These are phyloP conservation scores for Trametes versicolor DNA, from an alignment of 1,284 basidiomycete genomes.

Conservation along the genomic window DNA sequence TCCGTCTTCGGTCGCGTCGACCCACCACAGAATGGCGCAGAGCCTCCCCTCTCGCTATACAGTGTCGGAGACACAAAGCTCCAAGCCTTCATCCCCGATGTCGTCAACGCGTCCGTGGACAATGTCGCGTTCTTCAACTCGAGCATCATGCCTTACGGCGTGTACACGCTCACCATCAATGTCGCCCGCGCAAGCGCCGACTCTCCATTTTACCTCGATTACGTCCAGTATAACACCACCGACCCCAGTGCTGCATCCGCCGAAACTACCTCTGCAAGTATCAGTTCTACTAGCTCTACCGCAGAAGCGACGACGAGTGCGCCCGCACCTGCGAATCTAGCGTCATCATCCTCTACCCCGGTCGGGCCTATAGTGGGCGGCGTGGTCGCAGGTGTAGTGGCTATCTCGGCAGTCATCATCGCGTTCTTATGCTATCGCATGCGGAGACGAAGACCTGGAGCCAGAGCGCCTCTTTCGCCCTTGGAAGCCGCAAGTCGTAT, in stretches of 20 bases:
- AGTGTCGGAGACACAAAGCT: slow-evolving; percentile 17
- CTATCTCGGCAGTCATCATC: slow-evolving; percentile 15
- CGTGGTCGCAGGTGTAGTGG: slow-evolving; percentile 20
- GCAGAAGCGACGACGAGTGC: not conserved
- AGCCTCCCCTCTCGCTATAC: slow-evolving; percentile 26
- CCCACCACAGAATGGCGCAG: slow-evolving; percentile 9
- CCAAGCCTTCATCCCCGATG: slow-evolving; percentile 19
- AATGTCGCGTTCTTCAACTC: slow-evolving; percentile 29
- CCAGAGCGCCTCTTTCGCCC: slow-evolving; percentile 1
- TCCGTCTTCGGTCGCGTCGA: slow-evolving; percentile 25
- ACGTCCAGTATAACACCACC: slow-evolving; percentile 25
- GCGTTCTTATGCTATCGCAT: slow-evolving; percentile 18
- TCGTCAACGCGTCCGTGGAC: slow-evolving; percentile 13
- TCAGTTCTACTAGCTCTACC: not conserved
- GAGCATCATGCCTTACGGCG: slow-evolving; percentile 22
- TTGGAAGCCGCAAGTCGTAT: slow-evolving; percentile 3
- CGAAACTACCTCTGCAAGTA: not conserved
- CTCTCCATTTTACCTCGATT: slow-evolving; percentile 27
- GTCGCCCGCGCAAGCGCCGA: slow-evolving; percentile 14
- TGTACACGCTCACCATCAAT: slow-evolving; percentile 26
- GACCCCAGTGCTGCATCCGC: slow-evolving; percentile 6
- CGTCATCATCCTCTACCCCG: slow-evolving; percentile 3
- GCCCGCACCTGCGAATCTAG: no score
- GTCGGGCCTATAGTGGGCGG: slow-evolving; percentile 24
- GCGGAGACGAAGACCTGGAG: not conserved